Base-by-base conservation (phyloP, 306 rosid species). In the Begonia loranthoides region DNA sequence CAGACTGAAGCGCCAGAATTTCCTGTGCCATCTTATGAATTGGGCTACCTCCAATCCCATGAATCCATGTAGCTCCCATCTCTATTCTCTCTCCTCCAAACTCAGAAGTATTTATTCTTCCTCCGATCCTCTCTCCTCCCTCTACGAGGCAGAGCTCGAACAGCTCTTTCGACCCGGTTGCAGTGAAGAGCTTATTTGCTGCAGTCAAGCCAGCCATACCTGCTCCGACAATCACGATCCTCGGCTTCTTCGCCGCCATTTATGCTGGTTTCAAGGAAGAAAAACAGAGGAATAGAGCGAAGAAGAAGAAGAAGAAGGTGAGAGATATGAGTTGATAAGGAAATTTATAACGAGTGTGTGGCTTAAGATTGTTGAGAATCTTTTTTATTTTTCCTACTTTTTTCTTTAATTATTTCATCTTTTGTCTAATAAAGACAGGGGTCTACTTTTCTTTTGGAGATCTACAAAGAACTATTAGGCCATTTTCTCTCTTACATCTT, bases 41-140 rank as follows among this genome's bases (percentile, higher is more conserved):
- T 22, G 99, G 99, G 55, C 99, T 90, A 17, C 81, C 90, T 8
- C 72, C 82, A 76, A 80, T 90, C 61, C 99, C 99, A 55, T 90
- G 99, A 82, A 90, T 90, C 99, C 99, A 90, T 40, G 99, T 90
- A 50, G 99, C 99, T 16, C 99, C 99, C 94, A 86, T 79, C 82
- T 90, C 99, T 53, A 90, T 79, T 24, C 69, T 60, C 79, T 82
- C 92, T 51, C 99, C 94, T 52, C 94, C 94, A 55, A 90, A 90
- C 76, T 86, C 94, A 0, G 79, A 75, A 21, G 95, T 78, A 84
- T 73, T 82, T 58, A 90, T 82, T 79, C 99, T 80, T 45, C 99
- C 99, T 2, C 99, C 99, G 58, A 90, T 68, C 60, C 99, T 73
- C 4, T 59, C 58, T 60, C 99, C 99, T 39, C 92, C 99, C 49